These are phyloP conservation scores for Ceratocystis variospora DNA, from an alignment of 2,329 filamentous ascomycete species.

Conservation along the genomic window DNA sequence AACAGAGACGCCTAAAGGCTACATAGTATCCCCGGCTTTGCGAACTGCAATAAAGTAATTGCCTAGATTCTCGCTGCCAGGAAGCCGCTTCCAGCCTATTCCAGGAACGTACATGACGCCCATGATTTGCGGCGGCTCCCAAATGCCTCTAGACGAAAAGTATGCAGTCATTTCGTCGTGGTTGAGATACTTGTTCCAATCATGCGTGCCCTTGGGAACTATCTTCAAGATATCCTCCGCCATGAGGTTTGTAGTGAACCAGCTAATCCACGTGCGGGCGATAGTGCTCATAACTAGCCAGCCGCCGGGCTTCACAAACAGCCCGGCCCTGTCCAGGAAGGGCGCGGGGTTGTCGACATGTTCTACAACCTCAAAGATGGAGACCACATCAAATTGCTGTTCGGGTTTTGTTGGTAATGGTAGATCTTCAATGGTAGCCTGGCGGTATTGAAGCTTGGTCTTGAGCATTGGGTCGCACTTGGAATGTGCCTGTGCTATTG, in stretches of 20 bases:
- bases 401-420: constrained; percentile 28
- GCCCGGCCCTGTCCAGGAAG: constrained; percentile 58
- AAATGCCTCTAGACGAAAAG: constrained; percentile 40
- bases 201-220: constrained; percentile 84
- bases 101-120: constrained; percentile 87
- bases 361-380: constrained; percentile 88
- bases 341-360: constrained; percentile 65
- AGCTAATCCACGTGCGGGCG: constrained; percentile 74
- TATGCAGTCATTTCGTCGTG: constrained; percentile 56
- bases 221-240: constrained; percentile 80
- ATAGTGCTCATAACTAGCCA: constrained; percentile 93
- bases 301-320: constrained; percentile 74
- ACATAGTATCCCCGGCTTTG: constrained; percentile 24
- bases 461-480: constrained; percentile 55
- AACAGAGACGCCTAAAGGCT: not conserved
- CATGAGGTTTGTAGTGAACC: constrained; percentile 81
- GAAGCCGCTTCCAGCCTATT: constrained; percentile 73
- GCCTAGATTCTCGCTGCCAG: constrained; percentile 68
- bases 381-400: constrained; percentile 61
- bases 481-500: constrained; percentile 63
- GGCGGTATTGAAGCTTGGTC: constrained; percentile 55
- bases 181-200: constrained; percentile 94
- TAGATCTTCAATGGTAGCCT: constrained; percentile 63
- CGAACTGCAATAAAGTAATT: constrained; percentile 94
- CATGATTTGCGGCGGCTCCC: constrained; percentile 49